Evolutionary conservation across 495 filamentous ascomycete genomes (phyloP), one percentile per base, ranked within the genome.

Genomic region (Aspergillus sparsus): DNA sequence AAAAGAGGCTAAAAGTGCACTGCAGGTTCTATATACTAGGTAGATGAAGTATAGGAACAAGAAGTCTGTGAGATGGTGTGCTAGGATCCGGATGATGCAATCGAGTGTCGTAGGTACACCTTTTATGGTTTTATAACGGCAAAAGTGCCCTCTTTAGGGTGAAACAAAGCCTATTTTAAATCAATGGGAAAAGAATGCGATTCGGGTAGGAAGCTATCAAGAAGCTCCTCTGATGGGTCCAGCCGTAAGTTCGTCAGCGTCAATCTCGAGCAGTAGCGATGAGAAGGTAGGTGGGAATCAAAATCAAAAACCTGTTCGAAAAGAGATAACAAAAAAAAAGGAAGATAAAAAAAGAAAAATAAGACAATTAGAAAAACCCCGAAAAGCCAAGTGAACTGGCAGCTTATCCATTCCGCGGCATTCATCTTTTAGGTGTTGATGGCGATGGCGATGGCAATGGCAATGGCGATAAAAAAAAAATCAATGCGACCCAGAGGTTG

Each of bases 11-110:
- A 37, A 37, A 59, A 21, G 12, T 4, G 45, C 45, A 18, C 45
- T 5, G 16, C 45, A 47, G 12, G 45, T 5, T 47, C 13, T 5
- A 18, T 12, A 47, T 9, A 47, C 41, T 39, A 35, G 32, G 27
- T 21, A 51, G 44, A 45, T 15, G 37, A 12, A 36, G 42, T 46
- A 53, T 47, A 33, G 21, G 39, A 41, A 41, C 34, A 37, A 35
- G 27, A 34, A 45, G 18, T 1, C 21, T 27, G 21, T 27, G 62
- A 46, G 62, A 76, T 76, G 74, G 60, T 71, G 74, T 72, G 74
- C 70, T 76, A 53, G 42, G 55, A 51, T 66, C 66, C 72, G 66
- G 64, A n/a, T 74, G 74, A 69, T 72, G 70, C 74, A 73, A 76
- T 73, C 49, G 36, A 49, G 46, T 49, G 53, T 36, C 57, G 21